Percentiles rank a stretch among this genome's conserved stretches.
phyloP scores from a whole-genome alignment of 352 stramenopile species.

The Pythium phragmiticola region DNA sequence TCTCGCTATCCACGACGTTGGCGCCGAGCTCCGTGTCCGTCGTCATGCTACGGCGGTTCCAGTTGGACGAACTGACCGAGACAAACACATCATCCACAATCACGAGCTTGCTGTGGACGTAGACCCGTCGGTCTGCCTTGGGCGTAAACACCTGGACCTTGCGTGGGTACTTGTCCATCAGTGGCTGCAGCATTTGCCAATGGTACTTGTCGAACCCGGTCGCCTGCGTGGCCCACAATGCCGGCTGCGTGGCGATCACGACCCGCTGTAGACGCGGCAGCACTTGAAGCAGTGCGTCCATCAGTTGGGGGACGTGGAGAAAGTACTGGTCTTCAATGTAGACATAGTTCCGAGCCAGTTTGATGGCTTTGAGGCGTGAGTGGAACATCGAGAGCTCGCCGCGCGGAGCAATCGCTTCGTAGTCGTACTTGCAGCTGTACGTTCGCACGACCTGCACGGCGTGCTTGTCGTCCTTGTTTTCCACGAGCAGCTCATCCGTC shows the following conservation, averaged over 20 bases:
- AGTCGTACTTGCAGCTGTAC: slow-evolving; percentile 37
- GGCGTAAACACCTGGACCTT: slow-evolving; percentile 39
- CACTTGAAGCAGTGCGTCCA: slow-evolving; percentile 27
- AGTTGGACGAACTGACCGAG: slow-evolving; percentile 34
- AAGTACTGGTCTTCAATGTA: slow-evolving; percentile 56
- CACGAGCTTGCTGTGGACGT: slow-evolving; percentile 28
- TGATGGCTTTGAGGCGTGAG: slow-evolving; percentile 37
- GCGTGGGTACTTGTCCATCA: slow-evolving; percentile 35
- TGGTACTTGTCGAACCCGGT: slow-evolving; percentile 35
- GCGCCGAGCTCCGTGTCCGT: slow-evolving; percentile 35
- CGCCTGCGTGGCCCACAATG: slow-evolving; percentile 30
- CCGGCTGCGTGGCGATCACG: slow-evolving; percentile 24
- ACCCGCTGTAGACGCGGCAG: slow-evolving; percentile 30
- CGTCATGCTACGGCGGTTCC: slow-evolving; percentile 40
- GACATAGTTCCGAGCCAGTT: slow-evolving; percentile 39
- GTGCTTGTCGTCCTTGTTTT: slow-evolving; percentile 3
- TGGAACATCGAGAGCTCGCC: slow-evolving; percentile 39
- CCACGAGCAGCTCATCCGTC: neutral
- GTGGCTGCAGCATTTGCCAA: slow-evolving; percentile 31
- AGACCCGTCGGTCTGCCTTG: slow-evolving; percentile 16
- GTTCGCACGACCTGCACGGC: slow-evolving; percentile 39
- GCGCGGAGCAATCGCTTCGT: slow-evolving; percentile 30
- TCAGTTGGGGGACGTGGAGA: slow-evolving; percentile 34
- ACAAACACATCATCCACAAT: slow-evolving; percentile 33
- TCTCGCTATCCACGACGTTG: slow-evolving; percentile 20